Evolutionary conservation across 2,329 filamentous ascomycete species (phyloP), one percentile per base, ranked within the genome.

Genomic region (Talaromyces sp.): DNA sequence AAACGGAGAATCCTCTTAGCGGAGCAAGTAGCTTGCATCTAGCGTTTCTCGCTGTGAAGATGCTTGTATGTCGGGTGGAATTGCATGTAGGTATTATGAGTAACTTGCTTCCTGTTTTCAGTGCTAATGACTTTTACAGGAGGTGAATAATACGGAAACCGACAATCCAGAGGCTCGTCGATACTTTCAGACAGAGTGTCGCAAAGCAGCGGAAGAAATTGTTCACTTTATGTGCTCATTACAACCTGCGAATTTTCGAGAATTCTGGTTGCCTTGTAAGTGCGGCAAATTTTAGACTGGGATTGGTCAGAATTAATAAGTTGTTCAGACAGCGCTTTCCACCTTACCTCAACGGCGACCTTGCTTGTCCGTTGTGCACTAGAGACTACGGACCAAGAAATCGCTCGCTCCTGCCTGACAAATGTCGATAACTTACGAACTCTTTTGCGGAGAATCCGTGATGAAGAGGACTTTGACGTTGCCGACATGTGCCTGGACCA

Each of bases 381-480:
- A 28, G 78, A 83, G 64, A 80, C 80, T 2, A 75, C 74, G 17
- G 77, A 81, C 57, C 64, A 69, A 1, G 73, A 76, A 21, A 72
- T 78, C 15, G 75, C 78, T 9, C 74, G 74, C 8, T 72, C 75
- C 2, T 79, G 76, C 53, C 73, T 81, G 50, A 58, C 71, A 6
- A 77, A 78, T 25, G 77, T 81, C 1, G 74, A 81, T 58, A 74
- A 72, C 2, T 72, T 81, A 41, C 76, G 79, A 37, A 71, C 73
- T 7, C 75, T 78, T 33, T 74, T 82, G 7, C 76, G 77, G 40
- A 70, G 73, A 48, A 77, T 78, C 21, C 71, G 75, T 13, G 76
- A 77, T 31, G 76, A 80, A 53, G 77, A 80, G 63, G 76, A 80
- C 52, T 83, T 81, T 80, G 81, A 83, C 61, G 74, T 83, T 8